phyloP scores from a whole-genome alignment of 2,329 filamentous ascomycete genomes.

The Aspergillus fischeri region DNA sequence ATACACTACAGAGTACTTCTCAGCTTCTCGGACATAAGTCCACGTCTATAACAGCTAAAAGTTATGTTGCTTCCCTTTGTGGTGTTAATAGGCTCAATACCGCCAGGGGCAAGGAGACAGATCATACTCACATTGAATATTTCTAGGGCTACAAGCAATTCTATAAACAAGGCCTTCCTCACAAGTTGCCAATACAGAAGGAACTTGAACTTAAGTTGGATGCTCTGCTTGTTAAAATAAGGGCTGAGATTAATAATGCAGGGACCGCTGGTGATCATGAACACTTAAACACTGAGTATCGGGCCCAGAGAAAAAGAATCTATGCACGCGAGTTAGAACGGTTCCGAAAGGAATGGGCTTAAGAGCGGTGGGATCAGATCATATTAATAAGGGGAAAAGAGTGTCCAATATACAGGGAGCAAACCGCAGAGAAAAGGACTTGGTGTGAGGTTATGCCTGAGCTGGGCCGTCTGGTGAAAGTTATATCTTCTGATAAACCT shows the following conservation, averaged over 20 bases:
- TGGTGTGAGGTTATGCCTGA: background rate
- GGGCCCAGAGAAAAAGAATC: background rate
- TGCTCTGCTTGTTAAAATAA: conserved; percentile 2
- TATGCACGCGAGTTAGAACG: background rate
- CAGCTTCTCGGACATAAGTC: conserved; percentile 3
- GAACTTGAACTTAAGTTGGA: conserved; percentile 5
- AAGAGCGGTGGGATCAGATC: background rate
- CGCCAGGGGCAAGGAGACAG: background rate
- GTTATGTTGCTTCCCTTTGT: conserved; percentile 6
- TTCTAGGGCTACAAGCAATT: conserved; percentile 6
- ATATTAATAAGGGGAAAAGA: background rate
- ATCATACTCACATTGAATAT: conserved; percentile 10
- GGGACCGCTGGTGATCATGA: background rate
- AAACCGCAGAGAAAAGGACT: background rate
- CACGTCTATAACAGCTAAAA: conserved; percentile 1
- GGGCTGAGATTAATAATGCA: conserved; percentile 2
- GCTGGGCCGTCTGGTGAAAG: background rate
- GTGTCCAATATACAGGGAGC: too few species aligned
- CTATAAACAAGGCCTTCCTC: conserved; percentile 4
- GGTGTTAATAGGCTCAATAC: conserved; percentile 4
- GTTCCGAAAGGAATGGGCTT: background rate
- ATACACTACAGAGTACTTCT: background rate
- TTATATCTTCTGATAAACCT: background rate
- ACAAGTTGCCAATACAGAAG: conserved; percentile 4
- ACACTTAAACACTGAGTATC: too few species aligned